Percentiles rank a stretch among this genome's conserved stretches.
Conservation (phyloP, 495 filamentous ascomycete genomes). For the Parathielavia appendiculata region DNA sequence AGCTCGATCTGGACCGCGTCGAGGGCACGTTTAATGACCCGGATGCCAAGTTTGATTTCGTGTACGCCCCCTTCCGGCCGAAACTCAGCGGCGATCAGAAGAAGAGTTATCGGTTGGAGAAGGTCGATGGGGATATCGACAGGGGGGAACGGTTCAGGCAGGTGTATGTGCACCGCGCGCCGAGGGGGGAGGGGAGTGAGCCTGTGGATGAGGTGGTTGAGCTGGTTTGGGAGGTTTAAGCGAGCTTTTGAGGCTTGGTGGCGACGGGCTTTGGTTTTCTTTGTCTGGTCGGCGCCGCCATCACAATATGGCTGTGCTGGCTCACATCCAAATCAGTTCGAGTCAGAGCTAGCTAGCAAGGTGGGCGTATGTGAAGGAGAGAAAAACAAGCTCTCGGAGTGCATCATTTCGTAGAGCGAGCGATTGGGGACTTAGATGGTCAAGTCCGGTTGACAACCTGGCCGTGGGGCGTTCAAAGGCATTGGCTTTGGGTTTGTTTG, state of each 20-base stretch:
- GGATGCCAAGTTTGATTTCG: conserved; percentile 40
- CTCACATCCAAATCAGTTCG: too few species aligned
- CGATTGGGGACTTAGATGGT: not conserved
- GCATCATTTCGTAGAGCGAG: not conserved
- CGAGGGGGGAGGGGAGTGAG: conserved; percentile 7
- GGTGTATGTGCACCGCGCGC: conserved; percentile 25
- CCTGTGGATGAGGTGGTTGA: conserved; percentile 33
- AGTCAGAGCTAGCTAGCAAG: too few species aligned
- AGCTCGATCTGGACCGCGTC: conserved; percentile 49
- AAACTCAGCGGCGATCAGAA: conserved; percentile 25
- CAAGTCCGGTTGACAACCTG: too few species aligned
- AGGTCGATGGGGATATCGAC: not conserved
- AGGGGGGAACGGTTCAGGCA: conserved; percentile 20
- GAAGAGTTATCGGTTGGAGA: conserved; percentile 34
- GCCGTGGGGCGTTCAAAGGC: not conserved
- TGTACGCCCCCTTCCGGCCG: conserved; percentile 48
- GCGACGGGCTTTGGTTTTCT: too few species aligned
- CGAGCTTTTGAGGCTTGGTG: not conserved
- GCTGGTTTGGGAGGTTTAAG: conserved; percentile 31
- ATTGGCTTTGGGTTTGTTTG: not conserved
- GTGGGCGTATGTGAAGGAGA: too few species aligned
- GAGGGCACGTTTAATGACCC: conserved; percentile 56
- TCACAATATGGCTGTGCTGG: too few species aligned
- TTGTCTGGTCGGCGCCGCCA: too few species aligned
- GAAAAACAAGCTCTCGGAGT: too few species aligned